A percentile compares a stretch with the other conserved stretches of the same genome.
Conservation (phyloP, 257 asterid species). For the Salvia rosmarinus region DNA sequence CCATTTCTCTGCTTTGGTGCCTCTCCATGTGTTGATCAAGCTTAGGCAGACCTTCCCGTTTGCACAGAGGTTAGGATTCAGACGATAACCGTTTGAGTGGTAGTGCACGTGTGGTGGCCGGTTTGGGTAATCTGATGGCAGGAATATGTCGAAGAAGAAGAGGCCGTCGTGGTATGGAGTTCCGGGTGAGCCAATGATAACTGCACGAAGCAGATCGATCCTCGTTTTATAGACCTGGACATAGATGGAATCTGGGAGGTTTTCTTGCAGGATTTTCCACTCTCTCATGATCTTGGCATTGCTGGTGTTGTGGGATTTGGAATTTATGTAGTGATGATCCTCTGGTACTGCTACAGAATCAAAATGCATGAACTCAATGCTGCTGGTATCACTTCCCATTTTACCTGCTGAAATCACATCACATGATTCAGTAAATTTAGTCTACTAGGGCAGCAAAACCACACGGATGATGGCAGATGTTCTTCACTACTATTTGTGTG, state of each 20-base stretch:
- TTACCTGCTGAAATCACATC: conserved; percentile 28
- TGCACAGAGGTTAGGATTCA: conserved; percentile 61
- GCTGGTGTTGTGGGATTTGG: conserved; percentile 23
- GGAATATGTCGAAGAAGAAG: conserved; percentile 64
- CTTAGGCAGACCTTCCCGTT: conserved; percentile 58
- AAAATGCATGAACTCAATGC: conserved; percentile 43
- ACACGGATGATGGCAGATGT: no score
- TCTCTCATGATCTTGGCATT: conserved; percentile 46
- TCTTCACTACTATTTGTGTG: no score
- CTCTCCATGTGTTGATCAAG: conserved; percentile 54
- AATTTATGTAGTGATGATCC: conserved; percentile 42
- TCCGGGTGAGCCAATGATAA: conserved; percentile 53
- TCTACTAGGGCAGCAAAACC: no score
- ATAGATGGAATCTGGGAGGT: conserved; percentile 61
- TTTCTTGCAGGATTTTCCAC: conserved; percentile 56
- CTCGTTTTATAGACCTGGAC: conserved; percentile 57
- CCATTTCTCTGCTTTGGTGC: conserved; percentile 44
- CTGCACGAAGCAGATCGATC: conserved; percentile 68
- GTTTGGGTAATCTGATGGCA: conserved; percentile 58
- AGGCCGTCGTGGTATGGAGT: conserved; percentile 77
- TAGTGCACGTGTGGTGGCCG: conserved; percentile 55
- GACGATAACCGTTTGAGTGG: conserved; percentile 48
- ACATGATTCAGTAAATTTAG: no score
- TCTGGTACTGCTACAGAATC: conserved; percentile 43
- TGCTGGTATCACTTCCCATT: background rate